Evolutionary conservation across 2,329 filamentous ascomycete genomes (phyloP).

Genomic region (Cladosporium velox): DNA sequence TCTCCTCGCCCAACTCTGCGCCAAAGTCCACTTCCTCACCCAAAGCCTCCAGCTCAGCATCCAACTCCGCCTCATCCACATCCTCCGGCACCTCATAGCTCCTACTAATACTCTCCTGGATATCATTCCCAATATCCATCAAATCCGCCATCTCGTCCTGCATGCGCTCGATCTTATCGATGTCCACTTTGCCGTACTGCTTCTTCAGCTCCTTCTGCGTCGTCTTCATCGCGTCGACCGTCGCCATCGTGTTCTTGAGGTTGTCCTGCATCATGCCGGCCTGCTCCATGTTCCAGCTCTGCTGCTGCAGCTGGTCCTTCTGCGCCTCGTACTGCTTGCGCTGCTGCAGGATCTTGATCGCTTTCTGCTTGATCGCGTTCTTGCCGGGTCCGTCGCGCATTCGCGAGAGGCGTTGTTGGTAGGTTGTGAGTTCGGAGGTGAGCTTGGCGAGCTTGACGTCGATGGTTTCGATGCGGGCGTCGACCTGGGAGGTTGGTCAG

Average conservation of each 20-base stretch:
- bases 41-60: slow-evolving; percentile 92
- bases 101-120: slow-evolving; percentile 88
- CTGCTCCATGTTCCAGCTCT: slow-evolving; percentile 99
- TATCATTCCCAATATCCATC: slow-evolving; percentile 97
- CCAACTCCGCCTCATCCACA: slow-evolving; percentile 92
- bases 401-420: slow-evolving; percentile 82
- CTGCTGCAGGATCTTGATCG: slow-evolving; percentile 88
- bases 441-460: slow-evolving; percentile 93
- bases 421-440: slow-evolving; percentile 84
- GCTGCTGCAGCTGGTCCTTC: slow-evolving; percentile 87
- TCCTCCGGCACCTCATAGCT: slow-evolving; percentile 96
- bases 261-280: slow-evolving; percentile 98
- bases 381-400: slow-evolving; percentile 97
- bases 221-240: slow-evolving; percentile 94
- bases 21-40: slow-evolving; percentile 94
- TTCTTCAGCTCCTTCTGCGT: slow-evolving; percentile 90
- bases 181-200: slow-evolving; percentile 95
- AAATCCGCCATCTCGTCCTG: slow-evolving; percentile 99
- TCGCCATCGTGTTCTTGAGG: slow-evolving; percentile 97
- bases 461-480: slow-evolving; percentile 78
- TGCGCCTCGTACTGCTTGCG: slow-evolving; percentile 93
- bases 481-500: slow-evolving; percentile 56
- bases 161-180: slow-evolving; percentile 95
- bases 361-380: slow-evolving; percentile 87
- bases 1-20: slow-evolving; percentile 56